These are phyloP conservation scores for Limnanthes douglasii DNA, from an alignment of 345 rosid genomes.

Conservation along the genomic window DNA sequence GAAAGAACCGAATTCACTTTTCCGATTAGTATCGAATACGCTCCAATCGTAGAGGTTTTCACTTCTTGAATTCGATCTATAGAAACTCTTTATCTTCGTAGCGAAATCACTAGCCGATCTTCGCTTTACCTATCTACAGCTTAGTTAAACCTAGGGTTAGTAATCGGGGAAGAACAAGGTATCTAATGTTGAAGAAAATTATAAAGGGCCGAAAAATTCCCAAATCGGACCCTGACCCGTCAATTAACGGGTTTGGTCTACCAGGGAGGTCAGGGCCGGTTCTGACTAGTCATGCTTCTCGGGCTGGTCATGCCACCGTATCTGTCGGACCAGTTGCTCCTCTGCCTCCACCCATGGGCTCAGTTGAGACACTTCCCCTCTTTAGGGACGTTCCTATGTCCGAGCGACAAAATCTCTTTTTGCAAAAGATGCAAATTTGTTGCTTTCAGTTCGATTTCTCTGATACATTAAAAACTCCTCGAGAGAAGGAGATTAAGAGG, in stretches of 20 bases:
- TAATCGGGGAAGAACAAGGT: too few relatives aligned
- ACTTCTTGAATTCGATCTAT: too few relatives aligned
- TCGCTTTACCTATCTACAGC: too few relatives aligned
- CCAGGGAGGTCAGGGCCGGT: slow-evolving; percentile 23
- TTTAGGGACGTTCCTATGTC: slow-evolving; percentile 53
- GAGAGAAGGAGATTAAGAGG: slow-evolving; percentile 84
- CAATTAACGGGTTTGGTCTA: slow-evolving; percentile 21
- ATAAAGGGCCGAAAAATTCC: slow-evolving; percentile 74
- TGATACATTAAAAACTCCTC: slow-evolving; percentile 36
- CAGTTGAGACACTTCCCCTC: slow-evolving; percentile 53
- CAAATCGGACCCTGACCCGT: slow-evolving; percentile 43
- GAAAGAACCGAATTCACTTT: too few relatives aligned
- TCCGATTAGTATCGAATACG: too few relatives aligned
- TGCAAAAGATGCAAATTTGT: slow-evolving; percentile 64
- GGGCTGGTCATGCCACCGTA: slow-evolving; percentile 17
- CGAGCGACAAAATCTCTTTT: slow-evolving; percentile 49
- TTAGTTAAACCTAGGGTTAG: too few relatives aligned
- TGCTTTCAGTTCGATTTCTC: slow-evolving; percentile 64
- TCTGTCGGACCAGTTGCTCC: slow-evolving; percentile 9
- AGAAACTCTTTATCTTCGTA: too few relatives aligned
- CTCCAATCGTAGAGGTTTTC: too few relatives aligned
- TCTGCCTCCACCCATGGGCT: slow-evolving; percentile 31
- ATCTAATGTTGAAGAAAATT: slow-evolving; percentile 90
- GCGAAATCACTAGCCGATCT: too few relatives aligned
- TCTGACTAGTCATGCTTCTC: slow-evolving; percentile 59